phyloP scores from a whole-genome alignment of 106 monocot genomes.

The Dioscorea alata region DNA sequence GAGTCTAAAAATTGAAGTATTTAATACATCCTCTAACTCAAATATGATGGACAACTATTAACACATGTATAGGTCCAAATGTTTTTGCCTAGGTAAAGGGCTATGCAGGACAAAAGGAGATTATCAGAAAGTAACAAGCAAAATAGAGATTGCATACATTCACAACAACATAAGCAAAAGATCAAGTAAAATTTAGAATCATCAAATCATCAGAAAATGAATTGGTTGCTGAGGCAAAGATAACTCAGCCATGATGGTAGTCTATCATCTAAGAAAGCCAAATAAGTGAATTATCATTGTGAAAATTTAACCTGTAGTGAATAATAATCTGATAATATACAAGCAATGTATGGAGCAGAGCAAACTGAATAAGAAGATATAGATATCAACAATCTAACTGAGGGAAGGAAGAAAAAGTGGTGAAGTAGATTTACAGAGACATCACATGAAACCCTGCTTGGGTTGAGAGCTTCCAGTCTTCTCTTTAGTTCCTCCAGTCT shows the following conservation, averaged over 20 bases:
- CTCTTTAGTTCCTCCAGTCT: conserved; percentile 93
- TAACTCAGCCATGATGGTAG: background rate
- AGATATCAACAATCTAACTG: background rate
- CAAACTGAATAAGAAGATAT: background rate
- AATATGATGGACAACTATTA: too few relatives aligned
- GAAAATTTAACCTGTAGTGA: too few relatives aligned
- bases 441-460: conserved; percentile 50
- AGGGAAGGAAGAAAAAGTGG: background rate
- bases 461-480: conserved; percentile 79
- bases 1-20: background rate
- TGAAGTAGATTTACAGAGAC: conserved; percentile 36
- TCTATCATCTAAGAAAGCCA: too few relatives aligned
- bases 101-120: too few relatives aligned
- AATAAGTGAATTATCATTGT: too few relatives aligned
- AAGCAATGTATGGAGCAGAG: background rate
- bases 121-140: too few relatives aligned
- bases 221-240: background rate
- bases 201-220: background rate
- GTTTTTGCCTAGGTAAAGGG: too few relatives aligned
- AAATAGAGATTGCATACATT: too few relatives aligned
- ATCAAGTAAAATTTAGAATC: background rate
- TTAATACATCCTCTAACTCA: background rate
- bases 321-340: background rate
- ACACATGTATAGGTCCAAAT: too few relatives aligned
- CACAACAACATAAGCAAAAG: too few relatives aligned